A percentile compares a stretch with the other conserved stretches of the same genome.
Evolutionary conservation across 1,284 basidiomycete species (phyloP).

Genomic region (Laetiporus sulphureus): DNA sequence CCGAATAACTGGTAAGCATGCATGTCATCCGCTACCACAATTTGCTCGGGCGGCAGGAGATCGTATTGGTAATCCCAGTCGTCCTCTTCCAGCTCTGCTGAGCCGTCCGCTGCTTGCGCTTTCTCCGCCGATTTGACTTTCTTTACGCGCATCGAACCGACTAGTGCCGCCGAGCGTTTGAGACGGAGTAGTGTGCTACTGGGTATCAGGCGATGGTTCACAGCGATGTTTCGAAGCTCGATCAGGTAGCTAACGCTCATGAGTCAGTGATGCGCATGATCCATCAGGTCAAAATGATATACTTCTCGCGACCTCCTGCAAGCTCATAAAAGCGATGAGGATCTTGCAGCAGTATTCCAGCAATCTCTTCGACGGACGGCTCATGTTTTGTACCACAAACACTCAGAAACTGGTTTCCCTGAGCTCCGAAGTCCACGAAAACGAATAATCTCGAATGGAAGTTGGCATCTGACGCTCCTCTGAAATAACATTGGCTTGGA

Average conservation of each 20-base stretch:
- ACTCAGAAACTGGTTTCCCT: conserved; percentile 80
- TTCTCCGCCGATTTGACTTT: conserved; percentile 28
- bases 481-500: conserved; percentile 69
- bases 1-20: conserved; percentile 75
- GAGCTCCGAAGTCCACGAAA: conserved; percentile 85
- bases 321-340: conserved; percentile 68
- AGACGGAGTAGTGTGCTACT: conserved; percentile 52
- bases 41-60: conserved; percentile 52
- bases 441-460: conserved; percentile 78
- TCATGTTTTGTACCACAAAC: conserved; percentile 87
- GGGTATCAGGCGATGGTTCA: conserved; percentile 63
- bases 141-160: conserved; percentile 59
- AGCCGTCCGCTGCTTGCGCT: conserved; percentile 21
- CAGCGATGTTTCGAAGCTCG: conserved; percentile 81
- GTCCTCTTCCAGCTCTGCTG: conserved; percentile 44
- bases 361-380: conserved; percentile 81
- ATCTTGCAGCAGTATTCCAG: conserved; percentile 55
- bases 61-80: conserved; percentile 65
- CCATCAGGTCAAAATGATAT: conserved; percentile 16
- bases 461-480: conserved; percentile 39
- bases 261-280: neutral
- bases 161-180: conserved; percentile 65
- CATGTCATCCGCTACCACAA: conserved; percentile 72
- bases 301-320: conserved; percentile 60
- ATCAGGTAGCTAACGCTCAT: conserved; percentile 56